phyloP scores from a whole-genome alignment of 768 basidiomycete genomes.

The Rickenella mellea region DNA sequence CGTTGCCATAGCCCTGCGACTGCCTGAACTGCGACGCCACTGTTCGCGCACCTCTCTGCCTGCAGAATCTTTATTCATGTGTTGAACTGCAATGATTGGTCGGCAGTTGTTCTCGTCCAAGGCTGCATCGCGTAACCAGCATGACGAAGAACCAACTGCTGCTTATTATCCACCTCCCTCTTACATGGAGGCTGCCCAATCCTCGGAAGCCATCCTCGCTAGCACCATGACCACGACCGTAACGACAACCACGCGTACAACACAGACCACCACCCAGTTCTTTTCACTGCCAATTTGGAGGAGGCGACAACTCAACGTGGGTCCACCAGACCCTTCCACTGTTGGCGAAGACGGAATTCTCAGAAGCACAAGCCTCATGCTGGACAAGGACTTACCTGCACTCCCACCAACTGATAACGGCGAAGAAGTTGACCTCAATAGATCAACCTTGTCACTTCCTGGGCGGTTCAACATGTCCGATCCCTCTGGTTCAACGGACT shows the following conservation, averaged over 20 bases:
- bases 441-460: too few species aligned
- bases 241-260: conserved; percentile 34
- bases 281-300: conserved; percentile 61
- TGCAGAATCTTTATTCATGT: too few species aligned
- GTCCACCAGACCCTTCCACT: not conserved
- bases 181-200: conserved; percentile 18
- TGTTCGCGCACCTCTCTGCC: too few species aligned
- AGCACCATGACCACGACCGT: conserved; percentile 38
- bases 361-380: conserved; percentile 3
- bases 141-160: too few species aligned
- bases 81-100: too few species aligned
- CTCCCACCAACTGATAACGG: conserved; percentile 25
- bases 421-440: too few species aligned
- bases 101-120: too few species aligned
- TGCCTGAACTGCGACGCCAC: too few species aligned
- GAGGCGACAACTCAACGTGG: conserved; percentile 18
- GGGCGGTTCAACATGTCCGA: too few species aligned
- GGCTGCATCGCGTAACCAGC: too few species aligned
- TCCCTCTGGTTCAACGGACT: too few species aligned
- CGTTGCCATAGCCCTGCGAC: too few species aligned
- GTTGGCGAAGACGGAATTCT: not conserved
- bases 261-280: conserved; percentile 47
- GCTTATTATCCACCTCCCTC: conserved; percentile 24
- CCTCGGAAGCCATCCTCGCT: conserved; percentile 27
- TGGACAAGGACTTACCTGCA: conserved; percentile 43